Conservation (phyloP, 805 yeast species). For the Ogataea henricii region DNA sequence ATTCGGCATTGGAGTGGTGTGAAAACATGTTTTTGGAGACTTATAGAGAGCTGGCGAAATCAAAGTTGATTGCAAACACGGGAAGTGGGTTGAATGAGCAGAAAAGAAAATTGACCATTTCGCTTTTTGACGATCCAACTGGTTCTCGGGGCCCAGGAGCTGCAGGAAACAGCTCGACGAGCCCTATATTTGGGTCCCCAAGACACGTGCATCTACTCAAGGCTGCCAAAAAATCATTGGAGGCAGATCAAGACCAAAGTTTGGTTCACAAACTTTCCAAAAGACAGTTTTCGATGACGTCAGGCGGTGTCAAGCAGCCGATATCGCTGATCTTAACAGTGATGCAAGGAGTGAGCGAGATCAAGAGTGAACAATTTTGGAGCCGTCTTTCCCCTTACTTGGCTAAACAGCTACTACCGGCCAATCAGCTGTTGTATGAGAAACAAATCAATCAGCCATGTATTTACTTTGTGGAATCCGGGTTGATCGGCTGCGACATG, state of each 20-base stretch:
- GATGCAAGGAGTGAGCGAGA: slow-evolving; percentile 57
- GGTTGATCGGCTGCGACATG: slow-evolving; percentile 52
- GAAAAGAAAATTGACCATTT: slow-evolving; percentile 21
- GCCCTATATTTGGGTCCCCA: slow-evolving; percentile 47
- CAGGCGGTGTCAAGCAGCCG: slow-evolving; percentile 40
- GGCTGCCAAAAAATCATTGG: slow-evolving; percentile 50
- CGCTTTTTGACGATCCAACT: slow-evolving; percentile 17
- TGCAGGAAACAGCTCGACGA: background rate
- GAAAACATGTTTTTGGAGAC: slow-evolving; percentile 82
- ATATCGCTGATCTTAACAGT: slow-evolving; percentile 64
- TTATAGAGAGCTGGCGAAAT: slow-evolving; percentile 42
- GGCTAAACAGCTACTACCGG: slow-evolving; percentile 31
- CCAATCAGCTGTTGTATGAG: slow-evolving; percentile 48
- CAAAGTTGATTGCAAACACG: slow-evolving; percentile 5
- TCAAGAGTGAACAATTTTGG: slow-evolving; percentile 62
- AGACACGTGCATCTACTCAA: slow-evolving; percentile 52
- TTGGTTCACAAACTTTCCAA: slow-evolving; percentile 15
- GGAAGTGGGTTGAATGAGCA: slow-evolving; percentile 1
- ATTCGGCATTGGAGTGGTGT: slow-evolving; percentile 94
- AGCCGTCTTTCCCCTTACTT: slow-evolving; percentile 57
- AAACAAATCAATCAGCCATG: slow-evolving; percentile 48
- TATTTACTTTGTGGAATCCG: slow-evolving; percentile 53
- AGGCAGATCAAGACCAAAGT: slow-evolving; percentile 36
- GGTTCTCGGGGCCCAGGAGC: background rate
- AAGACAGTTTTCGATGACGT: slow-evolving; percentile 12